Percentiles rank a stretch among this genome's conserved stretches.
Conservation (phyloP, 2,329 filamentous ascomycete genomes). For the Xylaria sp. region DNA sequence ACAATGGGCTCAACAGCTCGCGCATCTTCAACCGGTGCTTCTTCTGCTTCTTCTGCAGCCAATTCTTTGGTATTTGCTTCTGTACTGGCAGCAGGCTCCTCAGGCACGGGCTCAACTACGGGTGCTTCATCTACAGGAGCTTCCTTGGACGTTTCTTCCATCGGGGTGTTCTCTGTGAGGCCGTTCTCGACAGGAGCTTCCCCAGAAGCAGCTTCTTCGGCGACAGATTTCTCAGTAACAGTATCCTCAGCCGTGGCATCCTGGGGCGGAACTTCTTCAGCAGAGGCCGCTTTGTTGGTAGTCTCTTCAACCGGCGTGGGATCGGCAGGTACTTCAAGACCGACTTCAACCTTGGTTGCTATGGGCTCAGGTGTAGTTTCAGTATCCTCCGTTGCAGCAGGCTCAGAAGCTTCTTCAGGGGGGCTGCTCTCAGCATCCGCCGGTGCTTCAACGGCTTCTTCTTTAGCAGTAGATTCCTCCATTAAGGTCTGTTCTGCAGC, state of each 20-base stretch:
- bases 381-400: not conserved
- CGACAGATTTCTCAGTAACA: slow-evolving; percentile 5
- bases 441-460: slow-evolving; percentile 8
- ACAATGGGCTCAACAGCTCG: too few species aligned
- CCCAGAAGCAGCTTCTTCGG: slow-evolving; percentile 8
- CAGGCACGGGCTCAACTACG: not conserved
- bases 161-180: slow-evolving; percentile 8
- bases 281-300: slow-evolving; percentile 27
- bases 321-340: slow-evolving; percentile 4
- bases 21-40: not conserved
- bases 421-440: slow-evolving; percentile 5
- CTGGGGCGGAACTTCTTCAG: slow-evolving; percentile 28
- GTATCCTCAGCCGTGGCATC: slow-evolving; percentile 29
- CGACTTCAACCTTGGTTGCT: not conserved
- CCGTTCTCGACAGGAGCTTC: not conserved
- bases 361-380: slow-evolving; percentile 11
- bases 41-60: not conserved
- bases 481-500: not conserved
- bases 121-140: not conserved
- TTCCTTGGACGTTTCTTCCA: slow-evolving; percentile 24
- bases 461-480: slow-evolving; percentile 8
- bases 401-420: slow-evolving; percentile 15
- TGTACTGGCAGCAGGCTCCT: not conserved
- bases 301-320: slow-evolving; percentile 3
- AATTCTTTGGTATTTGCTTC: slow-evolving; percentile 1